These are phyloP conservation scores for Euphorbia peplus DNA, from an alignment of 345 rosid species.

Conservation along the genomic window DNA sequence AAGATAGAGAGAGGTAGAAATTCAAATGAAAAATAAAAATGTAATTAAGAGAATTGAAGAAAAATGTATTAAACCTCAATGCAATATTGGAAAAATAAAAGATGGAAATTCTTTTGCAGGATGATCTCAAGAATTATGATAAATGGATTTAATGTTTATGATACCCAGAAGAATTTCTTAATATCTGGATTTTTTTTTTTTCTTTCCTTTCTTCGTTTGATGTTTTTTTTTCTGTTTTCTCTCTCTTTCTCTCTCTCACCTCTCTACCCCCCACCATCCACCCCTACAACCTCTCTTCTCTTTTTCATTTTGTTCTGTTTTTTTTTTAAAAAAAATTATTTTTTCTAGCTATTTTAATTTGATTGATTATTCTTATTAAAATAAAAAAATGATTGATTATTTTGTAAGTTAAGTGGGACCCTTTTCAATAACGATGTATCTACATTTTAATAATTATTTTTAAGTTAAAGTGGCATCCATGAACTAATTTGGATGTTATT, in stretches of 20 bases:
- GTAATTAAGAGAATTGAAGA: too few relatives aligned
- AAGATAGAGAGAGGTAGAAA: constrained; percentile 36
- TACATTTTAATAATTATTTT: too few relatives aligned
- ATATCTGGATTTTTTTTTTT: neutral
- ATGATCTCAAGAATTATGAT: constrained; percentile 57
- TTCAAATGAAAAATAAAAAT: constrained; percentile 34
- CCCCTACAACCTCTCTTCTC: constrained; percentile 18
- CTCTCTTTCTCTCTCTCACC: constrained; percentile 14
- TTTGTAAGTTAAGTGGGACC: constrained; percentile 1
- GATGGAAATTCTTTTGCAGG: constrained; percentile 40
- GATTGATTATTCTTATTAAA: too few relatives aligned
- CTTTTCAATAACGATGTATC: neutral
- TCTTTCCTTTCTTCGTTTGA: neutral
- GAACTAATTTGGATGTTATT: too few relatives aligned
- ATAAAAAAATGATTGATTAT: neutral
- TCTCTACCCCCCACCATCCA: constrained; percentile 24
- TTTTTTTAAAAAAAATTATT: too few relatives aligned
- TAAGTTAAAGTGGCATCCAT: too few relatives aligned
- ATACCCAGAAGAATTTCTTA: constrained; percentile 15
- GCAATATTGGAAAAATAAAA: too few relatives aligned
- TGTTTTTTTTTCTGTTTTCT: neutral
- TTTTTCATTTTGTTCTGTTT: constrained; percentile 11
- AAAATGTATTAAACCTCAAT: too few relatives aligned
- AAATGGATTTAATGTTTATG: constrained; percentile 4
- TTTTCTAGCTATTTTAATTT: too few relatives aligned